Evolutionary conservation across 192 early-diverging fungal species (phyloP).

Genomic region (Chytriomyces sp.): DNA sequence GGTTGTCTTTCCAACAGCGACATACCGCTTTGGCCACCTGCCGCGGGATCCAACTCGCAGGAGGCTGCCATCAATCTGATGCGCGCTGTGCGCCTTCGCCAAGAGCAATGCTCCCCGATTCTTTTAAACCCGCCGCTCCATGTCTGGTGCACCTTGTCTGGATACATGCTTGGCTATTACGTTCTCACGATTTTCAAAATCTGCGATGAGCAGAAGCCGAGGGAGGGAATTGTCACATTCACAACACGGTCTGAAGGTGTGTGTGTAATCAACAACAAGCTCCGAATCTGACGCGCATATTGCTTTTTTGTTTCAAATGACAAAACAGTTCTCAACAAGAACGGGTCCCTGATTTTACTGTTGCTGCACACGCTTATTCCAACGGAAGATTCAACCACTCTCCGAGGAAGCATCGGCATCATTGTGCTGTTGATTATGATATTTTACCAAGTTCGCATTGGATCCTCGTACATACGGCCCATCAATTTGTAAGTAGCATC

Average conservation of each 20-base stretch:
- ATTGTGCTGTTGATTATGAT: conserved; percentile 37
- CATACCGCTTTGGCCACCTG: conserved; percentile 36
- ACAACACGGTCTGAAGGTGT: conserved; percentile 42
- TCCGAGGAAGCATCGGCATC: conserved; percentile 29
- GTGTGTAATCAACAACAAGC: background rate
- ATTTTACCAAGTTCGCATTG: conserved; percentile 36
- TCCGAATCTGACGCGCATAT: background rate
- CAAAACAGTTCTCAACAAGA: conserved; percentile 38
- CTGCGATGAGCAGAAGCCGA: conserved; percentile 39
- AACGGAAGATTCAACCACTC: conserved; percentile 28
- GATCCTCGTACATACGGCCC: conserved; percentile 34
- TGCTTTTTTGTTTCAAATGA: background rate
- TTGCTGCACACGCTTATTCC: conserved; percentile 39
- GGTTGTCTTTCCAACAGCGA: conserved; percentile 31
- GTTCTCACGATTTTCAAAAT: conserved; percentile 43
- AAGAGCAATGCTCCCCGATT: conserved; percentile 29
- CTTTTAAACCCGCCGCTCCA: conserved; percentile 34
- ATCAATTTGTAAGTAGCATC: conserved; percentile 31
- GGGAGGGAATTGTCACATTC: conserved; percentile 36
- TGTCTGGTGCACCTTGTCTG: conserved; percentile 31
- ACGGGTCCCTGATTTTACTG: conserved; percentile 30
- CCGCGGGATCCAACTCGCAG: background rate
- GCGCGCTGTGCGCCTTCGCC: conserved; percentile 28
- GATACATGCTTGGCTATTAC: conserved; percentile 34
- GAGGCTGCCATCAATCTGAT: conserved; percentile 14